Conservation (phyloP, 352 stramenopile species). For the Plasmopara halstedii region DNA sequence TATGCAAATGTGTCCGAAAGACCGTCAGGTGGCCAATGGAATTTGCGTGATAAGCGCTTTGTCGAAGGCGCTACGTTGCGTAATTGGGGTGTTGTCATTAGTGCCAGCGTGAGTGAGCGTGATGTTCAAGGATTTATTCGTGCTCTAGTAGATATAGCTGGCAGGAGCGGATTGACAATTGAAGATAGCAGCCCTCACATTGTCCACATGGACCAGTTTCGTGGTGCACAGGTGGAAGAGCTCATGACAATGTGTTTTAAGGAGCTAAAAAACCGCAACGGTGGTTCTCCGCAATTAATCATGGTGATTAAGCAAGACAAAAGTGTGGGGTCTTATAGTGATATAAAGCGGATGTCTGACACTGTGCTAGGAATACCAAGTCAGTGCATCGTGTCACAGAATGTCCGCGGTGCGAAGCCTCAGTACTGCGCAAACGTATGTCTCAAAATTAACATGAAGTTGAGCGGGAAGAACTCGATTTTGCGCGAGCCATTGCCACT, state of each 20-base stretch:
- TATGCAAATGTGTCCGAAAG: conserved; percentile 54
- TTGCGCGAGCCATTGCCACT: conserved; percentile 37
- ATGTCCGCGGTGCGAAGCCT: conserved; percentile 31
- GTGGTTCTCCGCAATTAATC: conserved; percentile 38
- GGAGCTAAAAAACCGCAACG: conserved; percentile 29
- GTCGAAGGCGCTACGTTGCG: conserved; percentile 36
- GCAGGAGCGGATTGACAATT: conserved; percentile 33
- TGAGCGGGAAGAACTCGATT: conserved; percentile 59
- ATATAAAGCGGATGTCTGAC: conserved; percentile 76
- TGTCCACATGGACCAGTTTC: conserved; percentile 30
- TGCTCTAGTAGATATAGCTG: conserved; percentile 26
- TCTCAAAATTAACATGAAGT: conserved; percentile 75
- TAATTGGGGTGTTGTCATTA: conserved; percentile 57
- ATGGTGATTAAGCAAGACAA: conserved; percentile 52
- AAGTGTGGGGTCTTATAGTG: conserved; percentile 35
- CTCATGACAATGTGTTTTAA: conserved; percentile 52
- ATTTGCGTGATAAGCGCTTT: conserved; percentile 68
- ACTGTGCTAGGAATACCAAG: conserved; percentile 54
- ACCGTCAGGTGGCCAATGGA: conserved; percentile 59
- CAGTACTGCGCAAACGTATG: conserved; percentile 66
- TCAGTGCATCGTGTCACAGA: conserved; percentile 56
- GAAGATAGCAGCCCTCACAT: conserved; percentile 30
- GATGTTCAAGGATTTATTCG: conserved; percentile 41
- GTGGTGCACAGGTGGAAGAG: conserved; percentile 39
- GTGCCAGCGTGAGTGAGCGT: conserved; percentile 24